Evolutionary conservation across 192 early-diverging fungal species (phyloP).

Genomic region (Backusella psychrophila): DNA sequence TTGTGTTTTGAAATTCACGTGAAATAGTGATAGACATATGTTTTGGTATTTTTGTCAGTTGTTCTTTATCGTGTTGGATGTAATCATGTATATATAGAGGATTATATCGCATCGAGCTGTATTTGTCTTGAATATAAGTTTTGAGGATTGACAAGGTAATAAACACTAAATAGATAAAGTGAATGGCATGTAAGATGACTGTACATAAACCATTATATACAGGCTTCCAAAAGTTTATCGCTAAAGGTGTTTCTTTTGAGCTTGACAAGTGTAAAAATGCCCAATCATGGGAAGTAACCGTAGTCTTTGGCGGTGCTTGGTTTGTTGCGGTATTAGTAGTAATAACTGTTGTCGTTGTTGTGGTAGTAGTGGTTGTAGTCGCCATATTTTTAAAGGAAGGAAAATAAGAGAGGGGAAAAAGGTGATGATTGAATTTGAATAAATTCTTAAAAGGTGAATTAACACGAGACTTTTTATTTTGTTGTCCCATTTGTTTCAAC

Average conservation of each 20-base stretch:
- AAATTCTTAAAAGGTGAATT: constrained; percentile 10
- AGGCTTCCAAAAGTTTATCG: not conserved
- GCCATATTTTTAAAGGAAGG: not conserved
- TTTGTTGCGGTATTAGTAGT: not conserved
- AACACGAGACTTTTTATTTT: constrained; percentile 6
- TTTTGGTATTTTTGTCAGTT: constrained; percentile 23
- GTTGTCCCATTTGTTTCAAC: constrained; percentile 4
- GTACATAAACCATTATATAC: not conserved
- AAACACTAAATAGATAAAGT: not conserved
- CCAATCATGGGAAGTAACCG: not conserved
- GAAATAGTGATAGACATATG: constrained; percentile 24
- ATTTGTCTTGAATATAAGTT: not conserved
- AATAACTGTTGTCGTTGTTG: not conserved
- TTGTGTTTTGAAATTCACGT: constrained; percentile 15
- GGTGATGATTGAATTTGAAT: not conserved
- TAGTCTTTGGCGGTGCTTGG: not conserved
- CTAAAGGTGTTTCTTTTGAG: not conserved
- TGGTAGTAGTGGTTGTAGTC: not conserved
- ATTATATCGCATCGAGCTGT: not conserved
- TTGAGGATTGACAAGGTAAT: not conserved
- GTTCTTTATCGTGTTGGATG: constrained; percentile 12
- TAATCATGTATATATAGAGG: not conserved
- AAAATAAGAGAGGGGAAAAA: not conserved
- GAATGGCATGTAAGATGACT: not conserved
- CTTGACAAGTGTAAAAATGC: not conserved